Evolutionary conservation across 352 stramenopile genomes (phyloP).

Genomic region (Aphanomyces invadans): DNA sequence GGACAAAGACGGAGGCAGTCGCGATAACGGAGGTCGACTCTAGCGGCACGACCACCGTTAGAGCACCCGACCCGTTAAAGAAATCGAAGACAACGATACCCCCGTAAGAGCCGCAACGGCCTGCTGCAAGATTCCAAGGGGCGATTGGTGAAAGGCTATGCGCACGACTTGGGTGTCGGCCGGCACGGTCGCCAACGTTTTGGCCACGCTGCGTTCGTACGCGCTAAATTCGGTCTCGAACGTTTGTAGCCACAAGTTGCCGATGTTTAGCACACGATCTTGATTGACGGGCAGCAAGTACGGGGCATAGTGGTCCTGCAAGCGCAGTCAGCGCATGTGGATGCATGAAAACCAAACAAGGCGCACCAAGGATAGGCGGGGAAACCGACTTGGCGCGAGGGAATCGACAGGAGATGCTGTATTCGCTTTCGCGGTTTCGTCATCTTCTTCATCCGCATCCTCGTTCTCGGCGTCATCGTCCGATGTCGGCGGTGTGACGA

Average conservation of each 20-base stretch:
- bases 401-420: background rate
- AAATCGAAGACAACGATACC: background rate
- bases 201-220: background rate
- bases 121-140: conserved; percentile 2
- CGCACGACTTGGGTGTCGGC: background rate
- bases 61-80: no score
- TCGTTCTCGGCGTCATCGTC: background rate
- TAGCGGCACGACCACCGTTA: background rate
- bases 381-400: background rate
- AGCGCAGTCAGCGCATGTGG: background rate
- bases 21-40: background rate
- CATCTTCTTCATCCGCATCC: background rate
- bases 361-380: background rate
- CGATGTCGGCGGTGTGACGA: background rate
- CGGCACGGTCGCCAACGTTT: background rate
- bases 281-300: background rate
- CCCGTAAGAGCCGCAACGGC: background rate
- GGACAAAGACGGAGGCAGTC: conserved; percentile 6
- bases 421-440: background rate
- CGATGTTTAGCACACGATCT: background rate
- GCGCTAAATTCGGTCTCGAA: background rate
- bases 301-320: background rate
- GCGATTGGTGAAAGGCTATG: conserved; percentile 14
- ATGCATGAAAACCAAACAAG: background rate
- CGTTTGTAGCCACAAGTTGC: background rate